Conservation (phyloP, 352 stramenopile genomes). For the Phytophthora crassamura region DNA sequence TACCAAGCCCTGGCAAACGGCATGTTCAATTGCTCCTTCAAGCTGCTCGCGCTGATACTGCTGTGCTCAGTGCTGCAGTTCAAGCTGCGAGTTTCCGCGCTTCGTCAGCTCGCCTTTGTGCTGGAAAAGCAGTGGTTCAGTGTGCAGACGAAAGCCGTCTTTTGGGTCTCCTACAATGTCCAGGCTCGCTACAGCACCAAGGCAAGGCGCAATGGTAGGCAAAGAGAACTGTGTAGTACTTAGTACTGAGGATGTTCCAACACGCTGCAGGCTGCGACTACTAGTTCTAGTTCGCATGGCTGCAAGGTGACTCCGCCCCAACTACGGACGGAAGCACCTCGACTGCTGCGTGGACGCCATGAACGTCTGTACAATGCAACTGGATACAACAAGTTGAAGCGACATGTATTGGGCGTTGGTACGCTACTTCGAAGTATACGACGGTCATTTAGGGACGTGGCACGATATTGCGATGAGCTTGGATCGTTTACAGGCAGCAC, state of each 20-base stretch:
- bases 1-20: conserved; percentile 20
- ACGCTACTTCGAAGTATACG: no score
- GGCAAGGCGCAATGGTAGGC: conserved; percentile 8
- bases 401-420: no score
- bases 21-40: conserved; percentile 6
- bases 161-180: conserved; percentile 43
- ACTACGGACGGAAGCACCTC: neutral
- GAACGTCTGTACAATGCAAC: neutral
- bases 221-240: neutral
- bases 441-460: no score
- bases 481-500: conserved; percentile 19
- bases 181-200: conserved; percentile 35
- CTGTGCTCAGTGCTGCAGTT: conserved; percentile 7
- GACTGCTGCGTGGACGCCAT: neutral
- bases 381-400: neutral
- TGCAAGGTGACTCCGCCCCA: conserved; percentile 11
- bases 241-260: neutral
- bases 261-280: conserved; percentile 33
- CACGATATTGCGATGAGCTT: no score
- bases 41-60: conserved; percentile 16
- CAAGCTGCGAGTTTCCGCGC: conserved; percentile 9
- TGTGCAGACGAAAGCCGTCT: conserved; percentile 35
- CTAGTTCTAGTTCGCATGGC: conserved; percentile 36
- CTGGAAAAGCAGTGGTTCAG: conserved; percentile 26
- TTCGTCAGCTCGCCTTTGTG: conserved; percentile 46